Evolutionary conservation across 2,329 filamentous ascomycete genomes (phyloP), one percentile per base, ranked within the genome.

Genomic region (Apiospora saccharicola): DNA sequence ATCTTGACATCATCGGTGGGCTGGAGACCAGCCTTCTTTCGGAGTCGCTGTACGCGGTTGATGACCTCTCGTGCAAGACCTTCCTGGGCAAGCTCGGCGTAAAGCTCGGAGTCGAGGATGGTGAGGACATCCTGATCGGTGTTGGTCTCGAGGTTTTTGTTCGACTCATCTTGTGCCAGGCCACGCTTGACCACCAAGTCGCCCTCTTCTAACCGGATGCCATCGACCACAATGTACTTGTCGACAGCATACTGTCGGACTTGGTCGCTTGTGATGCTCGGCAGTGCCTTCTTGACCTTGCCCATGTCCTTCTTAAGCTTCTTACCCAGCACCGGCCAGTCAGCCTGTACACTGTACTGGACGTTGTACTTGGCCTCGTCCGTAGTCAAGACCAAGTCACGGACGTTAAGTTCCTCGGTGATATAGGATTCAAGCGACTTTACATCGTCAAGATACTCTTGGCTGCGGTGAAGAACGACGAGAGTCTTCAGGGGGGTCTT

Each of bases 251-350:
- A 99, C 51, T 86, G 85, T 81, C 95, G 94, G 73, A 98, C 94
- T 76, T 98, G 90, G 14, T 94, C 90, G 76, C 92, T 95, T 26
- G 89, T 93, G 68, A 99, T 86, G 51, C 85, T 87, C 7, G 95
- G 95, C 67, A 99, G 85, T 2, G 94, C 95, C 84, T 96, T 97
- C 87, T 97, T 97, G 77, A 98, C 95, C 80, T 93, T 94, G 75
- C 91, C 90, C 75, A 95, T 94, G 79, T 98, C 95, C 84, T 98
- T 98, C 88, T 97, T 97, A 77, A 98, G 89, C 86, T 98, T 98
- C 89, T 98, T 98, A 75, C 96, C 96, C 22, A 99, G 88, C 2
- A 94, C 93, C 19, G 96, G 95, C 93, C 96, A 98, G 82, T 99
- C 96, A 10, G 95, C 95, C 51, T 90, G 90, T 22, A 96, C 94